Percentiles rank a stretch among this genome's conserved stretches.
These are phyloP conservation scores for Aureobasidium sp. DNA, from an alignment of 2,329 filamentous ascomycete species.

Conservation along the genomic window DNA sequence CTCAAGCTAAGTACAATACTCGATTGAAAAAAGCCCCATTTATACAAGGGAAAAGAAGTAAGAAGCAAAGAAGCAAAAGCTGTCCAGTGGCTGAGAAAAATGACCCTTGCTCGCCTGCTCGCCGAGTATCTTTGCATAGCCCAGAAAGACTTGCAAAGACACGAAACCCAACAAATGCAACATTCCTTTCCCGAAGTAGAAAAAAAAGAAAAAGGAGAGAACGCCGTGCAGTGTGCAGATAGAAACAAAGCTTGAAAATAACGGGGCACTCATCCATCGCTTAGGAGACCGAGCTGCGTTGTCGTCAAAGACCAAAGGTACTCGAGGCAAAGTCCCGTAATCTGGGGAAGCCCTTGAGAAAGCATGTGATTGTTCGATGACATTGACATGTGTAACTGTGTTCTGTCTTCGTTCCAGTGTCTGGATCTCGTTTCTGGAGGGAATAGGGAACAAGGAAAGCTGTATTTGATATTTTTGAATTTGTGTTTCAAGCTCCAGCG, in stretches of 20 bases:
- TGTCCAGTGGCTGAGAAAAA: not conserved
- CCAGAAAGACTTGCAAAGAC: not conserved
- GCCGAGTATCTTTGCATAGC: not conserved
- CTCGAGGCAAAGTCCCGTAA: not conserved
- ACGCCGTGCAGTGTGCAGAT: conserved; percentile 1
- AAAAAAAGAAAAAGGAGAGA: not conserved
- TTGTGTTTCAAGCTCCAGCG: conserved; percentile 3
- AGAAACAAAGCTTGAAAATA: not conserved
- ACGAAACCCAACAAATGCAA: conserved; percentile 3
- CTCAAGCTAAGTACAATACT: conserved; percentile 1
- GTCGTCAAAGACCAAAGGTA: not conserved
- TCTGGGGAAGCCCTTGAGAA: not conserved
- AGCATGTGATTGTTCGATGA: not conserved
- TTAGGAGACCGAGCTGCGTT: not conserved
- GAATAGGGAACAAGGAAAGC: not conserved
- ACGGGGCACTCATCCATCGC: not conserved
- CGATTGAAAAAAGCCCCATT: not conserved
- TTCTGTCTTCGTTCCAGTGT: not conserved
- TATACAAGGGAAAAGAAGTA: not conserved
- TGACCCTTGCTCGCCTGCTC: not conserved
- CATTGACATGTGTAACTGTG: not conserved
- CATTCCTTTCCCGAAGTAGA: not conserved
- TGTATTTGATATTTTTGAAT: conserved; percentile 2
- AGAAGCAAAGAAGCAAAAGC: not conserved
- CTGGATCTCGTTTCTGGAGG: not conserved